Percentiles rank a stretch among this genome's conserved stretches.
These are phyloP conservation scores for Apiotrichum gracile DNA, from an alignment of 1,284 basidiomycete genomes.

Conservation along the genomic window DNA sequence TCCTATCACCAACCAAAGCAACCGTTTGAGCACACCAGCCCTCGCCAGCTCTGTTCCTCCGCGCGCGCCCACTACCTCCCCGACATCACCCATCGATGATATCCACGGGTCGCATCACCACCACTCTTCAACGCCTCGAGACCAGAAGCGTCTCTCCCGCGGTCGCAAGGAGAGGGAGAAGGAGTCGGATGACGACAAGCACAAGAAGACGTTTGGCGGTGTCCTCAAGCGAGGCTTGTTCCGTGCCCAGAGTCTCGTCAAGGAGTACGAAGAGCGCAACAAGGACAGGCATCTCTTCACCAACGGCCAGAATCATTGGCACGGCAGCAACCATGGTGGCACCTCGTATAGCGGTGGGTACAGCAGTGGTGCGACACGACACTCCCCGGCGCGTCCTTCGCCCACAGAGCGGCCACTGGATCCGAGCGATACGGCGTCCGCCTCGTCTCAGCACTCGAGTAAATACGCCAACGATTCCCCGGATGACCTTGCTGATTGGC, in stretches of 20 bases:
- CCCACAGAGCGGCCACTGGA: slow-evolving; percentile 3
- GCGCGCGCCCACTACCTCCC: neutral
- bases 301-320: neutral
- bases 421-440: slow-evolving; percentile 14
- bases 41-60: neutral
- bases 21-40: slow-evolving; percentile 10
- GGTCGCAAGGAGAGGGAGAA: slow-evolving; percentile 5
- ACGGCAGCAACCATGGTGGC: neutral
- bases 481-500: slow-evolving; percentile 10
- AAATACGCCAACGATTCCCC: slow-evolving; percentile 5
- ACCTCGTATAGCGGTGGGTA: neutral
- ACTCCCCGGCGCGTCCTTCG: neutral
- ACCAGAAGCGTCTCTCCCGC: slow-evolving; percentile 8
- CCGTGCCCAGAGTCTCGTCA: slow-evolving; percentile 21
- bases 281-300: slow-evolving; percentile 13
- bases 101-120: slow-evolving; percentile 1
- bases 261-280: slow-evolving; percentile 30
- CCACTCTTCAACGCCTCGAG: slow-evolving; percentile 7
- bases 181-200: slow-evolving; percentile 21
- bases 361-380: neutral
- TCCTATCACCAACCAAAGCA: neutral
- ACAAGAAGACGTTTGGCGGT: slow-evolving; percentile 20
- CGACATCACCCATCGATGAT: slow-evolving; percentile 13
- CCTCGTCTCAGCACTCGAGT: slow-evolving; percentile 14
- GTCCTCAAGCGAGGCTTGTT: slow-evolving; percentile 40